Evolutionary conservation across 306 rosid genomes (phyloP).

Genomic region (Sechiopsis laciniata): DNA sequence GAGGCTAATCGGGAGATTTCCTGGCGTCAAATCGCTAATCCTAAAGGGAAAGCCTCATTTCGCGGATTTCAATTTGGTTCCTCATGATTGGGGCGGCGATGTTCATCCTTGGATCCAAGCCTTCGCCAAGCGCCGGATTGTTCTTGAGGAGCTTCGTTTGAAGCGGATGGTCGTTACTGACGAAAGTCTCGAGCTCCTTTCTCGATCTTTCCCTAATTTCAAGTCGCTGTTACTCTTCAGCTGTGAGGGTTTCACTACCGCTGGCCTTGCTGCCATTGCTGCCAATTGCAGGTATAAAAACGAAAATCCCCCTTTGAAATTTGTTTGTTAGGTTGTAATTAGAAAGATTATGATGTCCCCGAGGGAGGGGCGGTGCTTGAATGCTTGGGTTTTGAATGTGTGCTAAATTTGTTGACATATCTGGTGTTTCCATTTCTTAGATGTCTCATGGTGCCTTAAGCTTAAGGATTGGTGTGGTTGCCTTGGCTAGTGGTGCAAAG

Average conservation of each 20-base stretch:
- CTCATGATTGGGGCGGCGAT: slow-evolving; percentile 76
- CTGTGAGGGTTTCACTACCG: slow-evolving; percentile 90
- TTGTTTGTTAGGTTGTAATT: not conserved
- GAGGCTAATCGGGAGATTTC: slow-evolving; percentile 65
- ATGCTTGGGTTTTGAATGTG: no score
- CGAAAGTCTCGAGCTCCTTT: slow-evolving; percentile 74
- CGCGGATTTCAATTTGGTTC: slow-evolving; percentile 91
- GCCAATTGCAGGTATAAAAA: slow-evolving; percentile 68
- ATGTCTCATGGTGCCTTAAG: no score
- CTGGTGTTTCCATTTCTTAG: no score
- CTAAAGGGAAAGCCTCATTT: slow-evolving; percentile 94
- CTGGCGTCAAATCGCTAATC: slow-evolving; percentile 54
- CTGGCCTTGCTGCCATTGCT: slow-evolving; percentile 82
- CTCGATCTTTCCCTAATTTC: slow-evolving; percentile 58
- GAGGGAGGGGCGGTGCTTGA: no score
- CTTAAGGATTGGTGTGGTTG: no score
- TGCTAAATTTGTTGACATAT: no score
- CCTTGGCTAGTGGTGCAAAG: no score
- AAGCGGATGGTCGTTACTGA: slow-evolving; percentile 92
- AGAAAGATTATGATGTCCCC: not conserved
- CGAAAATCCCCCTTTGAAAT: not conserved
- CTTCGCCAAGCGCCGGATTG: slow-evolving; percentile 39
- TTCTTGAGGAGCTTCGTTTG: slow-evolving; percentile 72
- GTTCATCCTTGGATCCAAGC: slow-evolving; percentile 78
- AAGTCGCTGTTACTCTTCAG: slow-evolving; percentile 75